Conservation (phyloP, 768 basidiomycete species). For the Serendipita indica region DNA sequence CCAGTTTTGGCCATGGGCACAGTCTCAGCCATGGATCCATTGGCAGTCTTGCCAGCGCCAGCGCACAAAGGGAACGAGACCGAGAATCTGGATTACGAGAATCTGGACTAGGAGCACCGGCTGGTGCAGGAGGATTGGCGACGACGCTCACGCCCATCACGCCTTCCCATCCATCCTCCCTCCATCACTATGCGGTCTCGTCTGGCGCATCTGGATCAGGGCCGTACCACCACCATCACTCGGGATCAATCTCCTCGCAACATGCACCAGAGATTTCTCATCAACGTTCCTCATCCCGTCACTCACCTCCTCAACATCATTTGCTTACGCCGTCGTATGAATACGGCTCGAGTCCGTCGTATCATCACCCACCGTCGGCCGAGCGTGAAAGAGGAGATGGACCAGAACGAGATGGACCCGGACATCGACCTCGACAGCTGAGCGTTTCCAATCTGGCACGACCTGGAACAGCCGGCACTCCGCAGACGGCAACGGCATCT, state of each 20-base stretch:
- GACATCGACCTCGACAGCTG: background rate
- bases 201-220: background rate
- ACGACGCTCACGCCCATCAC: slow-evolving; percentile 6
- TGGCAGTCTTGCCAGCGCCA: background rate
- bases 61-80: no score
- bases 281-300: background rate
- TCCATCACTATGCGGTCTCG: slow-evolving; percentile 5
- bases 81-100: no score
- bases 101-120: background rate
- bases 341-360: background rate
- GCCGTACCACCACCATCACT: background rate
- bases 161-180: slow-evolving; percentile 6
- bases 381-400: background rate
- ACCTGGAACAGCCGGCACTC: no score
- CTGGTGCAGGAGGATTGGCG: background rate
- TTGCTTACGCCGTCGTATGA: background rate
- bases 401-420: background rate
- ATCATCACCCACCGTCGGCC: background rate
- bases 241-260: background rate
- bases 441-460: background rate
- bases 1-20: background rate
- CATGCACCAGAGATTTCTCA: background rate
- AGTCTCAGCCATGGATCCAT: background rate
- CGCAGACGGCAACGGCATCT: no score
- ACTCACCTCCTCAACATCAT: slow-evolving; percentile 2